phyloP scores from a whole-genome alignment of 345 rosid species.

The Gossypium ekmanianum region DNA sequence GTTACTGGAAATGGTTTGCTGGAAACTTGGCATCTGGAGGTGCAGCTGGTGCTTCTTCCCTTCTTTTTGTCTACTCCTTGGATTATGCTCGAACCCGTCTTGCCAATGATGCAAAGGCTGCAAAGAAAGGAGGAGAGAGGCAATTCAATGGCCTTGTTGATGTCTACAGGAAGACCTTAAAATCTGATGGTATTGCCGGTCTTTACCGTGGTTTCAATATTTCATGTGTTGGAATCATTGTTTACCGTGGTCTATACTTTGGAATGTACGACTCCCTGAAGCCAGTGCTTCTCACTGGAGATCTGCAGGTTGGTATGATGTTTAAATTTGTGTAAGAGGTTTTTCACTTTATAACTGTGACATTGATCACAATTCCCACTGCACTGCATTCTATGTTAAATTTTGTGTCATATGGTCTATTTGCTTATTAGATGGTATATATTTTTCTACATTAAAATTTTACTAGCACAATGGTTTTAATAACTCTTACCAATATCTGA shows the following conservation, averaged over 20 bases:
- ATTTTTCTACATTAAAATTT: neutral
- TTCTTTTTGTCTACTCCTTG: conserved; percentile 3
- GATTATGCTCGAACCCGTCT: conserved; percentile 6
- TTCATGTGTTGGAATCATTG: neutral
- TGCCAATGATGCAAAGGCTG: conserved; percentile 4
- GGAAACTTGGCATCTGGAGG: conserved; percentile 6
- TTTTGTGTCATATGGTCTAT: neutral
- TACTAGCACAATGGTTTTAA: neutral
- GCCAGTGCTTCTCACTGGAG: conserved; percentile 40
- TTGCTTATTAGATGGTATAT: neutral
- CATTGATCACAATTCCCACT: neutral
- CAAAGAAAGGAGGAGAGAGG: conserved; percentile 2
- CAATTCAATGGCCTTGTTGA: conserved; percentile 10
- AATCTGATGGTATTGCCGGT: neutral
- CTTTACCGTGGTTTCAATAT: conserved; percentile 7
- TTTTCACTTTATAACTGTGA: neutral
- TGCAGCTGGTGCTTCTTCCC: conserved; percentile 2
- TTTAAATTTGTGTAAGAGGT: neutral
- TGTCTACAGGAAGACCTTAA: conserved; percentile 4
- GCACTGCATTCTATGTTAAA: neutral
- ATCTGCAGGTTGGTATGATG: conserved; percentile 42
- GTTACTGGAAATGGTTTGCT: conserved; percentile 5
- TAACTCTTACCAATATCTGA: neutral
- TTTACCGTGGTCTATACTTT: neutral
- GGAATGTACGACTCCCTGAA: conserved; percentile 4